Percentiles rank a stretch among this genome's conserved stretches.
Evolutionary conservation across 2,329 filamentous ascomycete genomes (phyloP).

Genomic region (Fusarium temperatum): DNA sequence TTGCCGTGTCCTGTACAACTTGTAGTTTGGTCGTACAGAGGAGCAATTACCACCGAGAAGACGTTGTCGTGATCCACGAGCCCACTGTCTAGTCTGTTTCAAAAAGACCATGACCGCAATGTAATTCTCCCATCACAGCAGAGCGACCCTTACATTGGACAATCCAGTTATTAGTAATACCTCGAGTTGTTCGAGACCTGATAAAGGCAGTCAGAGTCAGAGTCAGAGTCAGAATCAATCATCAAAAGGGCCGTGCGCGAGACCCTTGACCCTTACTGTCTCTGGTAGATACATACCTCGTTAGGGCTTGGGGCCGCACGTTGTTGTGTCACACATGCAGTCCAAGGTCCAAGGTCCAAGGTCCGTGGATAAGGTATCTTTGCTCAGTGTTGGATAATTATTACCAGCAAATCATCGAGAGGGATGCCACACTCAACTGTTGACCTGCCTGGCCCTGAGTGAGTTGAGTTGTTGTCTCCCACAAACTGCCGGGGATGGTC

Average conservation of each 20-base stretch:
- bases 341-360: background rate
- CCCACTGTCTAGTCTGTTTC: slow-evolving; percentile 27
- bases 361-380: slow-evolving; percentile 16
- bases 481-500: slow-evolving; percentile 22
- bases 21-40: background rate
- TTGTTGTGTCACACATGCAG: slow-evolving; percentile 37
- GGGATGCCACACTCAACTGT: slow-evolving; percentile 13
- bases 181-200: slow-evolving; percentile 29
- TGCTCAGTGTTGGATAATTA: background rate
- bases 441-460: background rate
- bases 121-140: slow-evolving; percentile 20
- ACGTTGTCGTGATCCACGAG: slow-evolving; percentile 17
- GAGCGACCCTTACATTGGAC: slow-evolving; percentile 20
- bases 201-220: slow-evolving; percentile 2
- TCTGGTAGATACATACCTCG: slow-evolving; percentile 25
- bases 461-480: slow-evolving; percentile 10
- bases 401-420: slow-evolving; percentile 11
- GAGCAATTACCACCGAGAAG: slow-evolving; percentile 5
- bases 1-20: background rate
- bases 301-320: slow-evolving; percentile 41
- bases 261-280: slow-evolving; percentile 35
- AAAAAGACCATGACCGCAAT: slow-evolving; percentile 22
- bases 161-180: slow-evolving; percentile 34
- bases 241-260: slow-evolving; percentile 34
- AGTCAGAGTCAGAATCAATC: slow-evolving; percentile 1